These are phyloP conservation scores for Clathrospora elynae DNA, from an alignment of 2,329 filamentous ascomycete genomes.

Conservation along the genomic window DNA sequence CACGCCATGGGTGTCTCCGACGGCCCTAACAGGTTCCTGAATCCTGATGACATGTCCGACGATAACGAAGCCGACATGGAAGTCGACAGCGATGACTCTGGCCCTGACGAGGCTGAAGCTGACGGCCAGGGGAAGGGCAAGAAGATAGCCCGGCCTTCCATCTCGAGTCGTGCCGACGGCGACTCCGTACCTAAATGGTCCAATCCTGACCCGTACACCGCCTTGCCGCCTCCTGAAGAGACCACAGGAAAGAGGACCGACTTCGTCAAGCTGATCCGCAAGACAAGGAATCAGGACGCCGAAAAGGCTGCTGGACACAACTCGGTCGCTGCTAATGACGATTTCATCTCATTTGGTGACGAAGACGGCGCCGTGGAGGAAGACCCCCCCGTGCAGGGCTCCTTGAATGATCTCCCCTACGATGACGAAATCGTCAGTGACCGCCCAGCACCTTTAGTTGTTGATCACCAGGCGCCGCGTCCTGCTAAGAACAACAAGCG, in stretches of 20 bases:
- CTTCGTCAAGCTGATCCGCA: conserved; percentile 88
- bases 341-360: conserved; percentile 86
- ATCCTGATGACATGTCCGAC: conserved; percentile 49
- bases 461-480: conserved; percentile 18
- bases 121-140: conserved; percentile 23
- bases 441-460: conserved; percentile 16
- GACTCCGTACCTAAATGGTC: conserved; percentile 77
- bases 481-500: conserved; percentile 61
- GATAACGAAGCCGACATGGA: conserved; percentile 46
- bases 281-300: conserved; percentile 70
- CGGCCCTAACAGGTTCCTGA: conserved; percentile 49
- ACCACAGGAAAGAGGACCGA: conserved; percentile 75
- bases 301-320: conserved; percentile 61
- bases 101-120: conserved; percentile 19
- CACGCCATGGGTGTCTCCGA: conserved; percentile 52
- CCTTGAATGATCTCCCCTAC: conserved; percentile 29
- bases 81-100: conserved; percentile 31
- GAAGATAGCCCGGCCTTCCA: conserved; percentile 32
- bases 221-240: conserved; percentile 78
- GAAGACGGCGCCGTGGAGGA: conserved; percentile 15
- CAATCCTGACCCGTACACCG: conserved; percentile 93
- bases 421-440: conserved; percentile 11
- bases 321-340: conserved; percentile 59
- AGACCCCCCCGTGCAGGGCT: conserved; percentile 24
- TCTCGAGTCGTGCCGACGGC: conserved; percentile 32